A percentile compares a stretch with the other conserved stretches of the same genome.
phyloP scores from a whole-genome alignment of 306 rosid species.

The Vigna reflexopilosa region DNA sequence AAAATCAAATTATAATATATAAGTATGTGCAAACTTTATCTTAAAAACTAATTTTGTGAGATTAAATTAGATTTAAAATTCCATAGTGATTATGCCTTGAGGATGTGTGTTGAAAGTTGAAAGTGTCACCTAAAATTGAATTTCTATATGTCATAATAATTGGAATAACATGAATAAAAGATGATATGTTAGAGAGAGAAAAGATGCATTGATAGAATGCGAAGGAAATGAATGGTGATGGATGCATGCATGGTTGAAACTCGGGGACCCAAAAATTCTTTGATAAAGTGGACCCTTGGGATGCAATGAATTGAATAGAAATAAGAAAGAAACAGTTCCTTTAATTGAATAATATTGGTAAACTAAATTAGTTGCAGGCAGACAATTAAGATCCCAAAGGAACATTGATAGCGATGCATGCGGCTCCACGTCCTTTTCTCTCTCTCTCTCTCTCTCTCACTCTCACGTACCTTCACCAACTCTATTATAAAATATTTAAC shows the following conservation, averaged over 20 bases:
- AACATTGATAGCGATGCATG: slow-evolving; percentile 37
- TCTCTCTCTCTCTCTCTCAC: too few relatives aligned
- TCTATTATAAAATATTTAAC: too few relatives aligned
- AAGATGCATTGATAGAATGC: slow-evolving; percentile 25
- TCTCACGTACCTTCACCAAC: too few relatives aligned
- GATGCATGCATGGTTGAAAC: background rate
- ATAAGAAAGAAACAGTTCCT: slow-evolving; percentile 15
- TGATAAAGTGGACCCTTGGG: slow-evolving; percentile 15
- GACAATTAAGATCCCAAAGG: slow-evolving; percentile 44
- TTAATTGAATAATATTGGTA: slow-evolving; percentile 12
- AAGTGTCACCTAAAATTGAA: too few relatives aligned
- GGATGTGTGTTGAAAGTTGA: too few relatives aligned
- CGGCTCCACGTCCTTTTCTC: background rate
- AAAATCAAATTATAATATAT: too few relatives aligned
- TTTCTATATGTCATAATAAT: too few relatives aligned
- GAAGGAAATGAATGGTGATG: slow-evolving; percentile 8
- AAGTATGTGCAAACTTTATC: too few relatives aligned
- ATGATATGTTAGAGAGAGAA: background rate
- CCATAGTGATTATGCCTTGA: too few relatives aligned
- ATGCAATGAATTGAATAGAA: slow-evolving; percentile 42
- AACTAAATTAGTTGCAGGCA: slow-evolving; percentile 39
- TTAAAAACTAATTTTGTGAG: too few relatives aligned
- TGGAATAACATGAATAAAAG: too few relatives aligned
- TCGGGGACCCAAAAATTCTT: background rate
- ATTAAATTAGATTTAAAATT: too few relatives aligned